Percentiles rank a stretch among this genome's conserved stretches.
Evolutionary conservation across 192 early-diverging fungal species (phyloP).

Genomic region (Backusella macrospora): DNA sequence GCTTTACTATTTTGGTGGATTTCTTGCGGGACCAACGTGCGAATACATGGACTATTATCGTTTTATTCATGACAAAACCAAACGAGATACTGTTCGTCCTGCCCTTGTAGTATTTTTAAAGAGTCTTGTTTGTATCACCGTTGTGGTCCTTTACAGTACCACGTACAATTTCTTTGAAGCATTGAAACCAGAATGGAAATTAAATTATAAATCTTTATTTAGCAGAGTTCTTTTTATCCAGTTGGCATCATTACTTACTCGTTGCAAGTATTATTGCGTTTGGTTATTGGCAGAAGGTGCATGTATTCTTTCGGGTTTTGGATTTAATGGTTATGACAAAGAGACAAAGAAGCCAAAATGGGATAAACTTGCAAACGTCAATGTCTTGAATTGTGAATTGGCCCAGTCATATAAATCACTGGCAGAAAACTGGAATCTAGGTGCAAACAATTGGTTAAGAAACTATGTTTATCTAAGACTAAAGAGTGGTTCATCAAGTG

Average conservation of each 20-base stretch:
- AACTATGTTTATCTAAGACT: conserved; percentile 71
- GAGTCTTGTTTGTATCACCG: neutral
- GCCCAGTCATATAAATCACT: conserved; percentile 74
- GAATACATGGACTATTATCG: conserved; percentile 66
- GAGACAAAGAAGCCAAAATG: conserved; percentile 58
- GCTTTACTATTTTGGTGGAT: conserved; percentile 84
- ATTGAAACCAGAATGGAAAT: neutral
- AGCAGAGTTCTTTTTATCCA: conserved; percentile 55
- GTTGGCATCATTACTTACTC: conserved; percentile 58
- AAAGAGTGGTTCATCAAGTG: conserved; percentile 30
- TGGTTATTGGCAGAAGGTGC: conserved; percentile 90
- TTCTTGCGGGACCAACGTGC: conserved; percentile 88
- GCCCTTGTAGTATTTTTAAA: conserved; percentile 2
- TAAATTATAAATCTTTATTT: neutral
- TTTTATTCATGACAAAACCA: conserved; percentile 30
- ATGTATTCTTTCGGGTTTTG: conserved; percentile 81
- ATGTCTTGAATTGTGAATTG: conserved; percentile 66
- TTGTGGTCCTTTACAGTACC: neutral
- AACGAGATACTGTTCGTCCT: neutral
- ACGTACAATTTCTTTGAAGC: neutral
- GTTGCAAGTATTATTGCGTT: conserved; percentile 86
- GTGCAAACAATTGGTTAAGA: conserved; percentile 86
- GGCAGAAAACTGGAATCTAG: conserved; percentile 89
- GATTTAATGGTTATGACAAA: conserved; percentile 68
- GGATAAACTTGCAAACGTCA: conserved; percentile 78